These are phyloP conservation scores for Mycena maculata DNA, from an alignment of 768 basidiomycete species.

Conservation along the genomic window DNA sequence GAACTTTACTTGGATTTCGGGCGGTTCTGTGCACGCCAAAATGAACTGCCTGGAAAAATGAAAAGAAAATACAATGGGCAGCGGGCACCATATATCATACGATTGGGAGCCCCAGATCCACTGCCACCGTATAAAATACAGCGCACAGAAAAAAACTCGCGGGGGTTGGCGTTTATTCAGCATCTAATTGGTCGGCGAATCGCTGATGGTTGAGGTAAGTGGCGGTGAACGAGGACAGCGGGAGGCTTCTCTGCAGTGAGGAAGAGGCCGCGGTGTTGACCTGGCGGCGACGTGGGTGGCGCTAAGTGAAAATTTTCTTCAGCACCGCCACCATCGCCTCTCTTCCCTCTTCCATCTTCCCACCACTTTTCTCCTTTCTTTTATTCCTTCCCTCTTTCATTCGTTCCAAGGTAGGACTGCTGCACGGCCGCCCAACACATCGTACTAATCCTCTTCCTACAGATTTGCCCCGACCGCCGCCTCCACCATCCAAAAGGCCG, in stretches of 20 bases:
- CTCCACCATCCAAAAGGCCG: too few species aligned
- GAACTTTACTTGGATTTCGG: too few species aligned
- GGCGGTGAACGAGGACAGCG: neutral
- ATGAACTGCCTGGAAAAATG: too few species aligned
- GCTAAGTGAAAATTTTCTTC: neutral
- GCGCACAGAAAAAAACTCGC: too few species aligned
- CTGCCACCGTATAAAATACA: too few species aligned
- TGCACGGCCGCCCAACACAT: neutral
- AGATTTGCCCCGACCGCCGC: neutral
- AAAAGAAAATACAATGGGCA: too few species aligned
- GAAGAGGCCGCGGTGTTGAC: neutral
- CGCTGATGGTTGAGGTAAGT: too few species aligned
- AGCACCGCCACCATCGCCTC: neutral
- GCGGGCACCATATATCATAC: too few species aligned
- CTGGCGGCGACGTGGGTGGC: slow-evolving; percentile 1
- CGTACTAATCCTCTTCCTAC: neutral
- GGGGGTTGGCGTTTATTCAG: too few species aligned
- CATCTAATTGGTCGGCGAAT: too few species aligned
- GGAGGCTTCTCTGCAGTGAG: neutral
- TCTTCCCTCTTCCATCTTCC: neutral
- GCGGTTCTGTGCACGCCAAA: too few species aligned
- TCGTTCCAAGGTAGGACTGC: neutral
- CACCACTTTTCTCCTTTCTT: neutral
- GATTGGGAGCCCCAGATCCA: too few species aligned
- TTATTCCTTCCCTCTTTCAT: neutral